These are phyloP conservation scores for Auriscalpium orientale DNA, from an alignment of 768 basidiomycete genomes.

Conservation along the genomic window DNA sequence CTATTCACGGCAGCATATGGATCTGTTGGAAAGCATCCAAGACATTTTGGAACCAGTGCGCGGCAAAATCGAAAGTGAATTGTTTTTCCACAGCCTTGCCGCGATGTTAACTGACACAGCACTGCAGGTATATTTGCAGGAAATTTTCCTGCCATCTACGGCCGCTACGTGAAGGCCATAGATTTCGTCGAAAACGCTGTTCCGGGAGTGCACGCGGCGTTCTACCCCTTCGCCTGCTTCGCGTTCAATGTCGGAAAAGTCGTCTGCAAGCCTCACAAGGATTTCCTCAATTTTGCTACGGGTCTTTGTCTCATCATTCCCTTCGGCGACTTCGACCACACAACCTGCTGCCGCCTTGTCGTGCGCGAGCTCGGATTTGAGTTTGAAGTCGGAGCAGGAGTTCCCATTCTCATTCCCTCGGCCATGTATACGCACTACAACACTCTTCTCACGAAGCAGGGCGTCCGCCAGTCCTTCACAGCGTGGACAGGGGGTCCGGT, in stretches of 20 bases:
- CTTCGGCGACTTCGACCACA: conserved; percentile 2
- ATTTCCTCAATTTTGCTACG: background rate
- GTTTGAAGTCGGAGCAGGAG: conserved; percentile 5
- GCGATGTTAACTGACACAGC: background rate
- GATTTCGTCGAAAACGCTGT: background rate
- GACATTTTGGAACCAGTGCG: background rate
- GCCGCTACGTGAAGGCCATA: background rate
- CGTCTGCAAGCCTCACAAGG: background rate
- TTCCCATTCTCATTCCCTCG: conserved; percentile 8
- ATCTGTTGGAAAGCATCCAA: background rate
- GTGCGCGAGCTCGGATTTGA: conserved; percentile 3
- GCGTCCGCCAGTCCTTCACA: too few relatives aligned
- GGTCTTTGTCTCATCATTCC: conserved; percentile 7
- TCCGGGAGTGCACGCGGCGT: background rate
- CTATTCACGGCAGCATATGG: background rate
- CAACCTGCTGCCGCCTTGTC: background rate
- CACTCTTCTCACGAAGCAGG: too few relatives aligned
- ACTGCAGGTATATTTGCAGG: background rate
- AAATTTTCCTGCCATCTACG: background rate
- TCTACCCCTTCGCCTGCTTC: conserved; percentile 6
- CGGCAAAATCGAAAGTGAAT: background rate
- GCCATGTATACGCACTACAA: conserved; percentile 13
- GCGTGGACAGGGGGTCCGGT: too few relatives aligned
- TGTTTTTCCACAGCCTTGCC: background rate
- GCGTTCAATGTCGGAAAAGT: conserved; percentile 5